Conservation (phyloP, 306 rosid species). For the Dryas octopetala region DNA sequence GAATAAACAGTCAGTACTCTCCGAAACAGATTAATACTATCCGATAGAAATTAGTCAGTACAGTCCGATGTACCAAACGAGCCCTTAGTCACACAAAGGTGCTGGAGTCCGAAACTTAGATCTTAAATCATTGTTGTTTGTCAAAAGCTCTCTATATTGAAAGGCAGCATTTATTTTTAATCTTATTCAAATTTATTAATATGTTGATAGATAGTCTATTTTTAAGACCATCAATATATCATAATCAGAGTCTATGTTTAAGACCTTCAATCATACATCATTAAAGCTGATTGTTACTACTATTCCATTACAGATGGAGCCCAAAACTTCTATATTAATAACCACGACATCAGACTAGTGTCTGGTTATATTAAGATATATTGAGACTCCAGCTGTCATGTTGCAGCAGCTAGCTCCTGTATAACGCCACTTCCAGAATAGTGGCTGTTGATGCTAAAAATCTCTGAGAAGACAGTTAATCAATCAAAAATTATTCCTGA, state of each 20-base stretch:
- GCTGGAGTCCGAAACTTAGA: conserved; percentile 35
- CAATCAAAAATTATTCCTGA: too few relatives aligned
- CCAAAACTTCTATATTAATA: neutral
- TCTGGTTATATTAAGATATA: neutral
- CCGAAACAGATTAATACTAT: too few relatives aligned
- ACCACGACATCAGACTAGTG: neutral
- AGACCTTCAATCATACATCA: neutral
- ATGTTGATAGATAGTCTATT: neutral
- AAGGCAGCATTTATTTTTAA: neutral
- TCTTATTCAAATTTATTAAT: neutral
- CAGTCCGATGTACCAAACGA: too few relatives aligned
- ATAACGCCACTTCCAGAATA: neutral
- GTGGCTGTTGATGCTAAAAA: too few relatives aligned
- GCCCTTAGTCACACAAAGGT: conserved; percentile 42
- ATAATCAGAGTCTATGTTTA: too few relatives aligned
- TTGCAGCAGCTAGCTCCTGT: neutral
- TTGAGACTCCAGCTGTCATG: neutral
- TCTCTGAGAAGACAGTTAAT: too few relatives aligned
- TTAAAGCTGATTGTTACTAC: neutral
- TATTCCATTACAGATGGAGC: neutral
- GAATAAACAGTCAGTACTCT: too few relatives aligned
- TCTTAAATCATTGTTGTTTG: neutral
- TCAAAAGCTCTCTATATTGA: neutral
- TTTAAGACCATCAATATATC: neutral
- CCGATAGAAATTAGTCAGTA: too few relatives aligned